Evolutionary conservation across 345 rosid genomes (phyloP).

Genomic region (Litchi chinensis): DNA sequence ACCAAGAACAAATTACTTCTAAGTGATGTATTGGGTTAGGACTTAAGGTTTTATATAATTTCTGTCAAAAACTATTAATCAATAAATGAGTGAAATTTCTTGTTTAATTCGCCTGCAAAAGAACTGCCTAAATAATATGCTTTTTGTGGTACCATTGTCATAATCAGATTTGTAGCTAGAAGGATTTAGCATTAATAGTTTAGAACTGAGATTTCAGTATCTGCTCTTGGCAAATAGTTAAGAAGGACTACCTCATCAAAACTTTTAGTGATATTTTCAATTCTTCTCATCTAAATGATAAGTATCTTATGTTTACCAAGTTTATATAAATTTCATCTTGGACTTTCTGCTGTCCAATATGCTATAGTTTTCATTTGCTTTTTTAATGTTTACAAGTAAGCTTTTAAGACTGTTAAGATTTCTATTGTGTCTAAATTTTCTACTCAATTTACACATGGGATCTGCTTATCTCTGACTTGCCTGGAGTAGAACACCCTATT

Average conservation of each 20-base stretch:
- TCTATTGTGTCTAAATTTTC: neutral
- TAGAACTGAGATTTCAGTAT: neutral
- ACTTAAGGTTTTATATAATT: neutral
- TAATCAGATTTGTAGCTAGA: neutral
- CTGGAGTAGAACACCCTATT: neutral
- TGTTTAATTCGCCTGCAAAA: neutral
- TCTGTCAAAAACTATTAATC: neutral
- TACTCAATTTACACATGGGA: neutral
- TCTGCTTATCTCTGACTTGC: neutral
- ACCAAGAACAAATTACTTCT: neutral
- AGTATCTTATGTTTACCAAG: conserved; percentile 4
- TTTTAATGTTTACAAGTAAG: neutral
- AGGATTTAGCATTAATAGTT: neutral
- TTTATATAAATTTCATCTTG: neutral
- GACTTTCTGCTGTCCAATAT: neutral
- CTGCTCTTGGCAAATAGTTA: conserved; percentile 3
- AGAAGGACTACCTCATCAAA: neutral
- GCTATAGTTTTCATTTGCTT: neutral
- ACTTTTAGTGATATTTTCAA: neutral
- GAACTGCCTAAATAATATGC: neutral
- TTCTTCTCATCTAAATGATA: neutral
- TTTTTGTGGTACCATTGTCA: neutral
- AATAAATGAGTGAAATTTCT: neutral
- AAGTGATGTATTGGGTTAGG: neutral
- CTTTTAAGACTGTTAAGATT: neutral